Percentiles rank a stretch among this genome's conserved stretches.
phyloP scores from a whole-genome alignment of 768 basidiomycete genomes.

The Russula sp. region DNA sequence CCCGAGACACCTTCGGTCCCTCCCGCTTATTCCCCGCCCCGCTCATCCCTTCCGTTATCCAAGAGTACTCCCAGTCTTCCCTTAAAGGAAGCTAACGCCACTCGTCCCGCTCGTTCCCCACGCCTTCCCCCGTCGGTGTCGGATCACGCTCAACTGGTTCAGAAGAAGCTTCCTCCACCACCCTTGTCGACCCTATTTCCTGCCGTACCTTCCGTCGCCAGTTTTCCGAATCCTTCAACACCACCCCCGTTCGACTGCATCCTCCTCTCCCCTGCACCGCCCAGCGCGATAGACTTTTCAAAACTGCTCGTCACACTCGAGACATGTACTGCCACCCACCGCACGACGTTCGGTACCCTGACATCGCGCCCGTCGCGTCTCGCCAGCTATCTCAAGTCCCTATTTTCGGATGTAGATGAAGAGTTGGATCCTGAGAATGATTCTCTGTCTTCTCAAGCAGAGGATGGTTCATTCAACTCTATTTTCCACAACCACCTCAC shows the following conservation, averaged over 20 bases:
- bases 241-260: slow-evolving; percentile 63
- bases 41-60: slow-evolving; percentile 32
- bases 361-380: slow-evolving; percentile 67
- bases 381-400: slow-evolving; percentile 39
- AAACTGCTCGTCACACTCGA: slow-evolving; percentile 70
- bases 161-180: slow-evolving; percentile 34
- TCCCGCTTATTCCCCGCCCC: slow-evolving; percentile 34
- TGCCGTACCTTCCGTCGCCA: slow-evolving; percentile 47
- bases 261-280: slow-evolving; percentile 51
- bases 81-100: slow-evolving; percentile 33
- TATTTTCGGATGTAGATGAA: slow-evolving; percentile 36
- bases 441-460: slow-evolving; percentile 55
- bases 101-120: slow-evolving; percentile 39
- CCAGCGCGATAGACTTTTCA: slow-evolving; percentile 54
- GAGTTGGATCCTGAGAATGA: slow-evolving; percentile 46
- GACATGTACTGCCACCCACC: slow-evolving; percentile 63
- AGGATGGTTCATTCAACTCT: slow-evolving; percentile 43
- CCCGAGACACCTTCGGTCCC: slow-evolving; percentile 22
- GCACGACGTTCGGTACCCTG: slow-evolving; percentile 65
- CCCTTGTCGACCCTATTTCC: slow-evolving; percentile 41
- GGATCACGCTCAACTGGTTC: slow-evolving; percentile 21
- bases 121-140: slow-evolving; percentile 33
- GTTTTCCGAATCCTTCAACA: slow-evolving; percentile 45
- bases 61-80: slow-evolving; percentile 30
- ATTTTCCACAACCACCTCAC: slow-evolving; percentile 62